Conservation (phyloP, 176 grass and related monocot species). For the Oryza coarctata region DNA sequence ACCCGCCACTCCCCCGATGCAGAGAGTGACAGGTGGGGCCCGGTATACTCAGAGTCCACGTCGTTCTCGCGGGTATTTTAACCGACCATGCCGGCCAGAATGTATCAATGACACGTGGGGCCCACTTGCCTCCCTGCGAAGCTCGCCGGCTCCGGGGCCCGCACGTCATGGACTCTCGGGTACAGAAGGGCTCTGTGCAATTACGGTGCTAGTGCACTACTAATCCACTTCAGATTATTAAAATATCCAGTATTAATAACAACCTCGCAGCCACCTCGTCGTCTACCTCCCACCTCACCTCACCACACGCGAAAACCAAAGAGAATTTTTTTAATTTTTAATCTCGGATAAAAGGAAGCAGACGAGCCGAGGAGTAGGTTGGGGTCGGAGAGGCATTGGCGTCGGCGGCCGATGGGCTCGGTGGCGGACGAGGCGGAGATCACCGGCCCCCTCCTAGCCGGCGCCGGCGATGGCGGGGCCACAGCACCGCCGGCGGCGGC, state of each 20-base stretch:
- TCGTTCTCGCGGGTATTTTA: neutral
- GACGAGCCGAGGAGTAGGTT: neutral
- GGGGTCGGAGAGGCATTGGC: neutral
- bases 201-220: neutral
- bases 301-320: neutral
- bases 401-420: conserved; percentile 37
- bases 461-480: neutral
- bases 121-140: neutral
- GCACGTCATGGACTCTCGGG: neutral
- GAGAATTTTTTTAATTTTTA: neutral
- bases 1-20: no score
- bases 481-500: neutral
- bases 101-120: neutral
- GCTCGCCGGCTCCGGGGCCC: neutral
- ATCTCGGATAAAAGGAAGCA: neutral
- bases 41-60: neutral
- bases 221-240: neutral
- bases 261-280: neutral
- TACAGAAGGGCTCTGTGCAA: neutral
- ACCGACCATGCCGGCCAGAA: neutral
- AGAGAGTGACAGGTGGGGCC: neutral
- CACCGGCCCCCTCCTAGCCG: conserved; percentile 40
- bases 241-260: neutral
- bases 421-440: conserved; percentile 36
- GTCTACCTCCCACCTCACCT: neutral